Percentiles rank a stretch among this genome's conserved stretches.
Conservation (phyloP, 1,284 basidiomycete species). For the Neotropicomus parvogracilis region DNA sequence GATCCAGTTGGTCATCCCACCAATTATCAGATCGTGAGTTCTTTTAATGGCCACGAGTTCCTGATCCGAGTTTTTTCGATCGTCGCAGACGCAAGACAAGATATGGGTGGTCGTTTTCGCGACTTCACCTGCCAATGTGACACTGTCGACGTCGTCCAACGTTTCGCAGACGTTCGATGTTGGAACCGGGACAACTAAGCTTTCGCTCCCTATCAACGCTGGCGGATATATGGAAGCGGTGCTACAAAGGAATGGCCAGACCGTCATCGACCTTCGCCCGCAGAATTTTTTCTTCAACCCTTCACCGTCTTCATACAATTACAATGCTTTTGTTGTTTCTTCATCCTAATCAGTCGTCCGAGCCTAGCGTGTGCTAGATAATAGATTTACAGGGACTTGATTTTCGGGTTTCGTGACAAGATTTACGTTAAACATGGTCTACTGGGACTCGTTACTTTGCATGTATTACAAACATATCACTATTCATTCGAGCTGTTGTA, state of each 20-base stretch:
- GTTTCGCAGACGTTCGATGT: constrained; percentile 49
- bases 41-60: constrained; percentile 2
- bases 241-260: constrained; percentile 51
- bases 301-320: constrained; percentile 57
- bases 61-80: constrained; percentile 9
- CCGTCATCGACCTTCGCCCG: constrained; percentile 50
- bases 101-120: constrained; percentile 68
- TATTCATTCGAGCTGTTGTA: too few species aligned
- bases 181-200: constrained; percentile 59
- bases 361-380: too few species aligned
- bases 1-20: constrained; percentile 54
- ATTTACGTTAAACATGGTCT: too few species aligned
- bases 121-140: constrained; percentile 50
- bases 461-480: too few species aligned
- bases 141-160: constrained; percentile 46
- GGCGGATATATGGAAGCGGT: constrained; percentile 61
- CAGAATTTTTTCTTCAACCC: constrained; percentile 50
- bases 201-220: constrained; percentile 54
- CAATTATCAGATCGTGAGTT: constrained; percentile 50
- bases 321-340: constrained; percentile 54
- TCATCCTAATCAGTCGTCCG: too few species aligned
- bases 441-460: too few species aligned
- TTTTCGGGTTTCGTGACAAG: background rate
- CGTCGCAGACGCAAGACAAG: constrained; percentile 45
- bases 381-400: constrained; percentile 5